A percentile compares a stretch with the other conserved stretches of the same genome.
Conservation (phyloP, 306 rosid species). For the Prunus kanzakura region DNA sequence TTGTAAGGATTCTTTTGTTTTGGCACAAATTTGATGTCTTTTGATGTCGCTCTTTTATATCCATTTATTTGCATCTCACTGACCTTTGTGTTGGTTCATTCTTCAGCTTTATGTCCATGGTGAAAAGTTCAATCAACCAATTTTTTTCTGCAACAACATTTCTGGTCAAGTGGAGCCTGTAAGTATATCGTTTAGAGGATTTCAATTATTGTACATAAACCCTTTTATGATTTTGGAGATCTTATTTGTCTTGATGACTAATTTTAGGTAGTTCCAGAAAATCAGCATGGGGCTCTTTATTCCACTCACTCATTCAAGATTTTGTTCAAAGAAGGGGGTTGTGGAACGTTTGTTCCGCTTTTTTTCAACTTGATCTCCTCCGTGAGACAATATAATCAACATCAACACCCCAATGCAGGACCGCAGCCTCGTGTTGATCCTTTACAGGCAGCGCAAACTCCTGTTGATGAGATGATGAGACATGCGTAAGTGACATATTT, state of each 20-base stretch:
- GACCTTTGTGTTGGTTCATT: neutral
- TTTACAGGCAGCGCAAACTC: conserved; percentile 88
- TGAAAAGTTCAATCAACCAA: conserved; percentile 95
- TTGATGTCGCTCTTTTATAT: neutral
- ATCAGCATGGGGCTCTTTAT: conserved; percentile 71
- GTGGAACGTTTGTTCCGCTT: conserved; percentile 93
- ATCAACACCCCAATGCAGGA: conserved; percentile 38
- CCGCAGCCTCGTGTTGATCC: conserved; percentile 67
- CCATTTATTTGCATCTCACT: neutral
- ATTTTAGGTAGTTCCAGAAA: conserved; percentile 77
- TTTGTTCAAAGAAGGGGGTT: conserved; percentile 96
- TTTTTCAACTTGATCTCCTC: conserved; percentile 86
- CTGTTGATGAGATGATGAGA: conserved; percentile 98
- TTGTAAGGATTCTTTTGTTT: neutral
- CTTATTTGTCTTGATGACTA: neutral
- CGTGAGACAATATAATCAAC: conserved; percentile 72
- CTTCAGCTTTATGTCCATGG: conserved; percentile 75
- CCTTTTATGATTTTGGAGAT: neutral
- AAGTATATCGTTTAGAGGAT: conserved; percentile 28
- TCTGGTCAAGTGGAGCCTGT: conserved; percentile 95
- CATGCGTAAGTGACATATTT: conserved; percentile 66
- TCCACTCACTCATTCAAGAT: conserved; percentile 86
- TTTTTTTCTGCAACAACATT: conserved; percentile 93
- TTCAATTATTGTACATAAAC: neutral
- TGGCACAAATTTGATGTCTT: neutral